These are phyloP conservation scores for Penicillium sp. DNA, from an alignment of 2,329 filamentous ascomycete species.

Conservation along the genomic window DNA sequence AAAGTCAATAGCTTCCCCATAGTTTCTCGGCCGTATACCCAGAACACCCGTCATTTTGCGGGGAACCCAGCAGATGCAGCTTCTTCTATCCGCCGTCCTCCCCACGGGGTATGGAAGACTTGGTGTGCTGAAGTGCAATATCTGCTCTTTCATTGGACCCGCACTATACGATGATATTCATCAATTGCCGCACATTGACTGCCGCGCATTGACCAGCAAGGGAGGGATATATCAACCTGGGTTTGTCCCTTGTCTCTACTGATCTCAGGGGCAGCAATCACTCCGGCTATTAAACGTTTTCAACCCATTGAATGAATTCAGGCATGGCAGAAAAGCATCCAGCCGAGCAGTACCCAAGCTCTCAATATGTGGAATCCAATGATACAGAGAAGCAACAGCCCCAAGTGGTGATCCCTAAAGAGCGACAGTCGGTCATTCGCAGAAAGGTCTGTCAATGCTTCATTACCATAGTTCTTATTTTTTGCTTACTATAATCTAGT, in stretches of 20 bases:
- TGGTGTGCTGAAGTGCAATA: background rate
- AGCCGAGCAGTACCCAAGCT: background rate
- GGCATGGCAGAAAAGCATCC: conserved; percentile 2
- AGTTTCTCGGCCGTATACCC: too few species aligned
- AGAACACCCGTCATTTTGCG: too few species aligned
- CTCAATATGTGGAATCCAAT: conserved; percentile 6
- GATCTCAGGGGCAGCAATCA: background rate
- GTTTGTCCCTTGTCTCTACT: background rate
- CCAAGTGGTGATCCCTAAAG: conserved; percentile 1
- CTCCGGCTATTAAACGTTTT: background rate
- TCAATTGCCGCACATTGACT: background rate
- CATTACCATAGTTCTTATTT: background rate
- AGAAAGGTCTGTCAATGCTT: conserved; percentile 8
- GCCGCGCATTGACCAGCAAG: background rate
- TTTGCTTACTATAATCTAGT: background rate
- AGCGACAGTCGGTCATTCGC: conserved; percentile 12
- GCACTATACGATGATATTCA: background rate
- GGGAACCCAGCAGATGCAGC: too few species aligned
- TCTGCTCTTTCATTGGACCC: background rate
- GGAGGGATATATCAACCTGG: background rate
- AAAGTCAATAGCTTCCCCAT: background rate
- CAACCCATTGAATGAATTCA: background rate
- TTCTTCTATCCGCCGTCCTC: background rate
- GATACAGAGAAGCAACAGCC: background rate
- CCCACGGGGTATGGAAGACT: background rate